A percentile compares a stretch with the other conserved stretches of the same genome.
phyloP scores from a whole-genome alignment of 2,329 filamentous ascomycete species.

The Nothophoma quercina region DNA sequence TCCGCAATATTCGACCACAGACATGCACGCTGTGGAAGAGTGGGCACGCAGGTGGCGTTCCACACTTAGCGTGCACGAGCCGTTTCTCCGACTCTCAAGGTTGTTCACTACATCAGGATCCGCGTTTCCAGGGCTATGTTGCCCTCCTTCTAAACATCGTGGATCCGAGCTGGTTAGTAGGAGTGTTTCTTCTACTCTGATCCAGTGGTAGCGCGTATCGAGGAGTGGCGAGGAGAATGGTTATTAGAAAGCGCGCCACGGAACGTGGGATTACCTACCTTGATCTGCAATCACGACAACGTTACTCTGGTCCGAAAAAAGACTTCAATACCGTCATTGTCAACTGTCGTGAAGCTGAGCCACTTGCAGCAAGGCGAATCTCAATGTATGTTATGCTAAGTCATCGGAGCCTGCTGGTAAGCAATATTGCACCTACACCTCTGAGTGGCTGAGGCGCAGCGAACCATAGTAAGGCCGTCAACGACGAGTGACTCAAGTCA shows the following conservation, averaged over 20 bases:
- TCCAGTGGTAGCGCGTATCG: background rate
- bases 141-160: too few relatives aligned
- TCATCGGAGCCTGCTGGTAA: too few relatives aligned
- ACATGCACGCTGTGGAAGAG: background rate
- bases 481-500: constrained; percentile 4
- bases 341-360: background rate
- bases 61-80: background rate
- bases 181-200: too few relatives aligned
- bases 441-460: background rate
- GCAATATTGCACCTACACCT: background rate
- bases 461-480: background rate
- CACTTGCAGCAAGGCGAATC: background rate
- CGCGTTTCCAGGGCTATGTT: background rate
- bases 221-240: background rate
- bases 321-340: background rate
- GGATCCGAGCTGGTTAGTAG: too few relatives aligned
- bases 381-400: too few relatives aligned
- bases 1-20: background rate
- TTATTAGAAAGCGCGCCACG: background rate
- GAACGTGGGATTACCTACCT: background rate
- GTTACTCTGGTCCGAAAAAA: too few relatives aligned
- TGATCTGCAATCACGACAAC: background rate
- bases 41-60: constrained; percentile 3
- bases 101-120: background rate
- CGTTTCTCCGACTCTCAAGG: background rate